Conservation (phyloP, 805 yeast genomes). For the Candida glaebosa region DNA sequence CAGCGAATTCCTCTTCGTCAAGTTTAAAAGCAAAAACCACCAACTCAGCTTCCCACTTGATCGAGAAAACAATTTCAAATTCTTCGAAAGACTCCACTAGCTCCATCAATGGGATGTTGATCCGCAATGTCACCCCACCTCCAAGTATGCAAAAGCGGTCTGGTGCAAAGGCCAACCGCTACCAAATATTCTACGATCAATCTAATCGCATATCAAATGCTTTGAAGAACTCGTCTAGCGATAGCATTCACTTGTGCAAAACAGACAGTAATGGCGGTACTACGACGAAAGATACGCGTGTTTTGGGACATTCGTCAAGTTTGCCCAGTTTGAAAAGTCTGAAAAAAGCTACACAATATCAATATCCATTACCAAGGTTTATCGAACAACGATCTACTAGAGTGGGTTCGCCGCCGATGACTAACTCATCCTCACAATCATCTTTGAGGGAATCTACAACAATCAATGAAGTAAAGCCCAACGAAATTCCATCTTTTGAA, state of each 20-base stretch:
- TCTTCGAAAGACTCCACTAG: constrained; percentile 27
- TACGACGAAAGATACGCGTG: constrained; percentile 2
- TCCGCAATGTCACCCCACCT: constrained; percentile 15
- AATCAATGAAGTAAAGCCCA: not conserved
- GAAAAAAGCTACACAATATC: constrained; percentile 5
- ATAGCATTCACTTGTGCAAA: constrained; percentile 19
- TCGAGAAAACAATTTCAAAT: constrained; percentile 33
- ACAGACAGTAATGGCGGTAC: constrained; percentile 11
- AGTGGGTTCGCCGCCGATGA: constrained; percentile 5
- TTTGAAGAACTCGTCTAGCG: constrained; percentile 28
- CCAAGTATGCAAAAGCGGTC: constrained; percentile 23
- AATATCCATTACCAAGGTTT: constrained; percentile 1
- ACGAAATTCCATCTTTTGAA: not conserved
- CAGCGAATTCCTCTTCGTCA: constrained; percentile 33
- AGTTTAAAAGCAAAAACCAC: constrained; percentile 19
- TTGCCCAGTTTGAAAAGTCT: constrained; percentile 19
- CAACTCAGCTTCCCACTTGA: constrained; percentile 8
- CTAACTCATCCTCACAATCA: not conserved
- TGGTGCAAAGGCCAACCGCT: constrained; percentile 44
- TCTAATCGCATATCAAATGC: constrained; percentile 43
- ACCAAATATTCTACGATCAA: constrained; percentile 47
- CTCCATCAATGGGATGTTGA: constrained; percentile 9
- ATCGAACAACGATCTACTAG: constrained; percentile 1
- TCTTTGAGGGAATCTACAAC: constrained; percentile 2
- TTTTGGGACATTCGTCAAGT: constrained; percentile 25